A percentile compares a stretch with the other conserved stretches of the same genome.
Conservation (phyloP, 2,329 filamentous ascomycete genomes). For the Talaromyces sp. region DNA sequence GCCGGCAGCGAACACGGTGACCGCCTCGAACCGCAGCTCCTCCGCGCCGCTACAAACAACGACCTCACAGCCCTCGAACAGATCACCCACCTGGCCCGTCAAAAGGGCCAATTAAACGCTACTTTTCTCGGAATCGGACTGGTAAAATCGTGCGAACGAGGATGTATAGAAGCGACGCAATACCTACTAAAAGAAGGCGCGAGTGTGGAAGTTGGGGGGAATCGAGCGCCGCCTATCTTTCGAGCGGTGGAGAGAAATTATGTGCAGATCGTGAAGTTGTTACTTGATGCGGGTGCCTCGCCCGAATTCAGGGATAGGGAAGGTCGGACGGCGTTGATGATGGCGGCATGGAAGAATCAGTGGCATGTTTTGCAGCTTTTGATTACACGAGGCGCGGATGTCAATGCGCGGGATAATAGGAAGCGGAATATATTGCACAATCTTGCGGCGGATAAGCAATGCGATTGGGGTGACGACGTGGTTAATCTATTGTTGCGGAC, state of each 20-base stretch:
- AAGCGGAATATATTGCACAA: slow-evolving; percentile 40
- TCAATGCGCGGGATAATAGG: slow-evolving; percentile 32
- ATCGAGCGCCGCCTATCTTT: slow-evolving; percentile 33
- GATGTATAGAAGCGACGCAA: slow-evolving; percentile 29
- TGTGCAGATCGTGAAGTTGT: slow-evolving; percentile 44
- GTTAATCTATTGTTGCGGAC: slow-evolving; percentile 40
- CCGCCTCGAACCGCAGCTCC: slow-evolving; percentile 41
- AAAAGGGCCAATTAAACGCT: slow-evolving; percentile 35
- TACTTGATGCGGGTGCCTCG: slow-evolving; percentile 36
- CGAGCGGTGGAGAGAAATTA: slow-evolving; percentile 40
- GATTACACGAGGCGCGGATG: slow-evolving; percentile 35
- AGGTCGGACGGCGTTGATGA: slow-evolving; percentile 43
- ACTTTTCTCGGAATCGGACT: slow-evolving; percentile 40
- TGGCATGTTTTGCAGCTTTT: slow-evolving; percentile 37
- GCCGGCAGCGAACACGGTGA: slow-evolving; percentile 35
- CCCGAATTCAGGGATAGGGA: slow-evolving; percentile 44
- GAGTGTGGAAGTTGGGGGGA: slow-evolving; percentile 32
- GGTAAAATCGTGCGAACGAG: slow-evolving; percentile 41
- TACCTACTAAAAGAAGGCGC: slow-evolving; percentile 39
- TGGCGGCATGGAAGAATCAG: slow-evolving; percentile 44
- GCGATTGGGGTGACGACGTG: slow-evolving; percentile 48
- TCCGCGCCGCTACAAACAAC: slow-evolving; percentile 39
- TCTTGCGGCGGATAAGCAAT: slow-evolving; percentile 45
- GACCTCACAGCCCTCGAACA: slow-evolving; percentile 31
- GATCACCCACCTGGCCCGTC: slow-evolving; percentile 32